Base-by-base conservation (phyloP, 495 filamentous ascomycete genomes). In the Penicillium soppii region DNA sequence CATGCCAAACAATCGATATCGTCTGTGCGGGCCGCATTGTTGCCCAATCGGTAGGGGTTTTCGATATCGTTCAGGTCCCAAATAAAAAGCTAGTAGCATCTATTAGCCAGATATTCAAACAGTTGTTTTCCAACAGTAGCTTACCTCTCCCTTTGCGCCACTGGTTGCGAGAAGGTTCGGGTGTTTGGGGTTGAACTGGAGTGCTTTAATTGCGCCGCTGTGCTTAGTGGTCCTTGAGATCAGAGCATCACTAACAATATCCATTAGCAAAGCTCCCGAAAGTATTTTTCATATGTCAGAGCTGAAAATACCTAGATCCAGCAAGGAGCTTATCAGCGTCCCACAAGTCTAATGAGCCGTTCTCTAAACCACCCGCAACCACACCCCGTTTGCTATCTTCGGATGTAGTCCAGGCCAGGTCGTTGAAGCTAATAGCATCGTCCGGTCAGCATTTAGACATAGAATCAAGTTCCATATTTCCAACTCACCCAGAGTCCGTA, bases 111-210 rank as follows among this genome's bases (percentile, higher is more conserved):
- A 36, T 32, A 46, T 33, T 7, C 13, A 23, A 22, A 13, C 21
- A 7, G 2, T 22, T 9, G 3, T 12, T n/a, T 12, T 43, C 2
- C 2, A 40, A n/a, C 15, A 1, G 1, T 4, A 43, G 27, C 48
- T 19, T 63, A 78, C 77, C 68, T 99, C 94, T 61, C 95, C 94
- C 70, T 97, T 96, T 43, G 89, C 83, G 43, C 94, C 94, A 52
- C 88, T 90, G 13, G 92, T 96, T 43, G 92, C 94, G 52, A 99
- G 79, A 41, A 99, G 83, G 58, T 96, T 91, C 13, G 90, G 86
- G 60, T 89, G 83, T 68, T 88, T 83, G n/a, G 92, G 90, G 74
- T 99, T 99, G 79, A 97, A 99, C 70, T 99, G 91, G 21, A 99
- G 80, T 7, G 92, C 83, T 74, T 96, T 97, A 70, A 97, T 91